A percentile compares a stretch with the other conserved stretches of the same genome.
Evolutionary conservation across 1,284 basidiomycete genomes (phyloP).

Genomic region (Fistulina hepatica): DNA sequence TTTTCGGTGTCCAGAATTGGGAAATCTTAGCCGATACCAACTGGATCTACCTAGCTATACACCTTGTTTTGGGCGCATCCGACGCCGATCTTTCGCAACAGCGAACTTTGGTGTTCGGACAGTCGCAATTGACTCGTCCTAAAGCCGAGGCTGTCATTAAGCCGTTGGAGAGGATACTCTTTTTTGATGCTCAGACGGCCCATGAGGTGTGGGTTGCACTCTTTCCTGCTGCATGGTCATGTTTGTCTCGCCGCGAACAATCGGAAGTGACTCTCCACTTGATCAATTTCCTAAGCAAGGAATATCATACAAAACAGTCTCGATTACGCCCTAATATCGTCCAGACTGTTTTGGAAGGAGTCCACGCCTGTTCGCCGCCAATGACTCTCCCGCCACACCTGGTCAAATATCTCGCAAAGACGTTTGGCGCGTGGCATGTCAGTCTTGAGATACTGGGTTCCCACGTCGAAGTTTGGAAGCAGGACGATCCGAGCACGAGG

Average conservation of each 20-base stretch:
- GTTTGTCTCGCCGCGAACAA: conserved; percentile 81
- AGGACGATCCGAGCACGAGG: conserved; percentile 74
- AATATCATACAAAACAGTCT: conserved; percentile 85
- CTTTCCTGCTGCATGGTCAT: conserved; percentile 86
- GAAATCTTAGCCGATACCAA: conserved; percentile 88
- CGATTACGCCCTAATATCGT: conserved; percentile 92
- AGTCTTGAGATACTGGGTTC: conserved; percentile 83
- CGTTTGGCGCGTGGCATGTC: conserved; percentile 92
- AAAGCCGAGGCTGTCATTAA: conserved; percentile 54
- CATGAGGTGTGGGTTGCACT: conserved; percentile 86
- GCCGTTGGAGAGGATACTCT: conserved; percentile 78
- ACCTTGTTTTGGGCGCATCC: conserved; percentile 80
- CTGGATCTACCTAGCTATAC: conserved; percentile 91
- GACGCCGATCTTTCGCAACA: conserved; percentile 49
- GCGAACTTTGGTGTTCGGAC: conserved; percentile 23
- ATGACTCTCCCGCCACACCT: conserved; percentile 91
- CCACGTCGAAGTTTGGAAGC: conserved; percentile 62
- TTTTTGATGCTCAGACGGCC: conserved; percentile 67
- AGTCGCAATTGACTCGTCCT: conserved; percentile 36
- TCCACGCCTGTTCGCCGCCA: conserved; percentile 77
- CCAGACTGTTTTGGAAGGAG: conserved; percentile 81
- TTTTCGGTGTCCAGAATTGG: conserved; percentile 94
- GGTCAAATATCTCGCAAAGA: conserved; percentile 94
- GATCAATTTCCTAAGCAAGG: conserved; percentile 85
- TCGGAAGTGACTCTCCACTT: conserved; percentile 83